Evolutionary conservation across 306 rosid species (phyloP).

Genomic region (Heteromeles arbutifolia): DNA sequence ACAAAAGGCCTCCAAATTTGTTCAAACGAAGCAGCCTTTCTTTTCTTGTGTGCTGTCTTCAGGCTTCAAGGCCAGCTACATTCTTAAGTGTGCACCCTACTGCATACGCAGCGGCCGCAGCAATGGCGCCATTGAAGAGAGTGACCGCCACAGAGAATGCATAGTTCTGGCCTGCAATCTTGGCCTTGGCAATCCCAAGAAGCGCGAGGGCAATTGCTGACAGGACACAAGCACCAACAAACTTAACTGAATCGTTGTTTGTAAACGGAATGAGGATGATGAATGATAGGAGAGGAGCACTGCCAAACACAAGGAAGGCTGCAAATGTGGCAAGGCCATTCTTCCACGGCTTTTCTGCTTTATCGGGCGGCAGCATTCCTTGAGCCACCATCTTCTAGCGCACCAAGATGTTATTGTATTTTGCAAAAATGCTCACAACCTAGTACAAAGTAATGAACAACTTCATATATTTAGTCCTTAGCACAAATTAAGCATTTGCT

Average conservation of each 20-base stretch:
- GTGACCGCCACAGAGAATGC: constrained; percentile 30
- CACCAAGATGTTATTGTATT: constrained; percentile 48
- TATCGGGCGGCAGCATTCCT: constrained; percentile 34
- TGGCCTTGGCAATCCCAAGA: constrained; percentile 54
- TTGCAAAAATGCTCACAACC: constrained; percentile 58
- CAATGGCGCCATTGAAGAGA: constrained; percentile 39
- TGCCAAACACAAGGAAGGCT: constrained; percentile 47
- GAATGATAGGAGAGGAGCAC: constrained; percentile 44
- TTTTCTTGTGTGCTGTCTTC: not conserved
- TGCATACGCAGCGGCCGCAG: constrained; percentile 47
- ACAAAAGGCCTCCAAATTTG: not conserved
- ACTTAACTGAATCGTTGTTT: constrained; percentile 32
- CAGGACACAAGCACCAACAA: constrained; percentile 45
- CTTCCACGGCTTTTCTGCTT: constrained; percentile 58
- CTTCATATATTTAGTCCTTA: constrained; percentile 1
- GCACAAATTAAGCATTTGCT: not conserved
- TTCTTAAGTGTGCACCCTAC: constrained; percentile 46
- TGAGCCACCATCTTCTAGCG: constrained; percentile 46
- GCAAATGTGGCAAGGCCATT: constrained; percentile 42
- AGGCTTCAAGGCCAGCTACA: constrained; percentile 29
- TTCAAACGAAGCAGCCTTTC: not conserved
- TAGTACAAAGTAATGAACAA: not conserved
- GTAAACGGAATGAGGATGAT: constrained; percentile 58
- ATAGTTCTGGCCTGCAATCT: constrained; percentile 33
- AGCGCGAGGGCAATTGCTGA: constrained; percentile 41